These are phyloP conservation scores for Musa acuminata DNA, from an alignment of 176 grass and related monocot genomes.

Conservation along the genomic window DNA sequence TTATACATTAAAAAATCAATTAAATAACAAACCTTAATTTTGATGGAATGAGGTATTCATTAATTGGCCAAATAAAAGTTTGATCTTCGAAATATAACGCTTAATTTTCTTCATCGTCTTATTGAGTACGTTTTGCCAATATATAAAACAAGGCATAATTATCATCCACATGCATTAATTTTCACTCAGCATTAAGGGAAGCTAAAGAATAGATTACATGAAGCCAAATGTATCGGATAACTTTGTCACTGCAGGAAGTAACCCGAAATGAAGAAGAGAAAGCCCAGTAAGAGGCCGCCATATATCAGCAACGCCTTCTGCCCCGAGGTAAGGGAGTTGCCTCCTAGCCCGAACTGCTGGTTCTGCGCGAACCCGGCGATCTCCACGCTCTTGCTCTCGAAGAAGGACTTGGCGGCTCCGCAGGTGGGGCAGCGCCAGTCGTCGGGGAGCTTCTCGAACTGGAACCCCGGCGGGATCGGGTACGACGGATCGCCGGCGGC, in stretches of 20 bases:
- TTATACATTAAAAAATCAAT: too few species aligned
- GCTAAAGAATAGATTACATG: too few species aligned
- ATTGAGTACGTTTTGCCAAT: too few species aligned
- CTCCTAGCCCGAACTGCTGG: conserved; percentile 88
- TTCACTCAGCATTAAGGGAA: too few species aligned
- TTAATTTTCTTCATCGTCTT: too few species aligned
- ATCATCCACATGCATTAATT: too few species aligned
- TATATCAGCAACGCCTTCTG: conserved; percentile 84
- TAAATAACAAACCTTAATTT: too few species aligned
- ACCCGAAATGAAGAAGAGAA: conserved; percentile 67
- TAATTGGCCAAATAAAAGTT: too few species aligned
- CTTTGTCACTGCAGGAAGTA: conserved; percentile 75
- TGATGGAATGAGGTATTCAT: too few species aligned
- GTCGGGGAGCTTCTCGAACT: conserved; percentile 66
- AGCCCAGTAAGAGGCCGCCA: conserved; percentile 54
- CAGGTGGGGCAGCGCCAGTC: conserved; percentile 93
- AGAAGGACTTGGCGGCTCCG: conserved; percentile 77
- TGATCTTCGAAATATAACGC: too few species aligned
- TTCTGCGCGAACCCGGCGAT: conserved; percentile 88
- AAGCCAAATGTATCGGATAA: too few species aligned
- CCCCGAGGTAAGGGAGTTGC: conserved; percentile 63
- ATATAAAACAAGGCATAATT: too few species aligned
- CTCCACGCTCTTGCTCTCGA: conserved; percentile 87
- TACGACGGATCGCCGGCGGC: conserved; percentile 69
- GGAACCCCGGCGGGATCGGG: conserved; percentile 59